These are phyloP conservation scores for Pugionium dolabratum DNA, from an alignment of 345 rosid genomes.

Conservation along the genomic window DNA sequence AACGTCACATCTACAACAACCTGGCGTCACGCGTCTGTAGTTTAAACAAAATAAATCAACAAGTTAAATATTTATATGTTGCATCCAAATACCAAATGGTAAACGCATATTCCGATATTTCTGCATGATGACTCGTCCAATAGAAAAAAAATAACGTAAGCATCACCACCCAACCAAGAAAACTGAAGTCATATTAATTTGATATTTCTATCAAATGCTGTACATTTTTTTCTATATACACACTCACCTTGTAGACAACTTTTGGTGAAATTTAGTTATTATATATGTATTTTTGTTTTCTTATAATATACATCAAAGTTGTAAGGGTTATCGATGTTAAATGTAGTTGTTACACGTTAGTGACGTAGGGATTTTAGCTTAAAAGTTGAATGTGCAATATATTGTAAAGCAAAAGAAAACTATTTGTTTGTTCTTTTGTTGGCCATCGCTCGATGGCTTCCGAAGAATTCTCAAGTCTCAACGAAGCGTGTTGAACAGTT, in stretches of 20 bases:
- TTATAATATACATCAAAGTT: no score
- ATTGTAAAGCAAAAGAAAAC: neutral
- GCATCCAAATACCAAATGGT: constrained; percentile 11
- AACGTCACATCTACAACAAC: constrained; percentile 9
- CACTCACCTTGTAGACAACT: constrained; percentile 11
- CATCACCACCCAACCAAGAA: constrained; percentile 13
- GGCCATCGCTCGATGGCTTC: constrained; percentile 13
- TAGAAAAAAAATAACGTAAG: neutral
- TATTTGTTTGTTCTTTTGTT: neutral
- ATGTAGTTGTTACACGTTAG: neutral
- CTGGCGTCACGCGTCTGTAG: constrained; percentile 1
- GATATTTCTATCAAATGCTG: constrained; percentile 11
- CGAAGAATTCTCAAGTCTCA: constrained; percentile 18
- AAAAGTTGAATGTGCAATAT: neutral
- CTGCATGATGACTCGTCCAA: neutral
- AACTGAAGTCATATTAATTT: neutral
- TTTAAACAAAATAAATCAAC: neutral
- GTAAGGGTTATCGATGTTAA: neutral
- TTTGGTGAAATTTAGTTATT: neutral
- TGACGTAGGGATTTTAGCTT: constrained; percentile 2
- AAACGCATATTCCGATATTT: neutral
- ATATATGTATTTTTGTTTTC: neutral
- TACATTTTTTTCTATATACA: neutral
- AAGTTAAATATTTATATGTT: constrained; percentile 15
- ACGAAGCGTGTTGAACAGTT: constrained; percentile 20